These are phyloP conservation scores for Rutidosis leptorrhynchoides DNA, from an alignment of 129 eudicot species.

Conservation along the genomic window DNA sequence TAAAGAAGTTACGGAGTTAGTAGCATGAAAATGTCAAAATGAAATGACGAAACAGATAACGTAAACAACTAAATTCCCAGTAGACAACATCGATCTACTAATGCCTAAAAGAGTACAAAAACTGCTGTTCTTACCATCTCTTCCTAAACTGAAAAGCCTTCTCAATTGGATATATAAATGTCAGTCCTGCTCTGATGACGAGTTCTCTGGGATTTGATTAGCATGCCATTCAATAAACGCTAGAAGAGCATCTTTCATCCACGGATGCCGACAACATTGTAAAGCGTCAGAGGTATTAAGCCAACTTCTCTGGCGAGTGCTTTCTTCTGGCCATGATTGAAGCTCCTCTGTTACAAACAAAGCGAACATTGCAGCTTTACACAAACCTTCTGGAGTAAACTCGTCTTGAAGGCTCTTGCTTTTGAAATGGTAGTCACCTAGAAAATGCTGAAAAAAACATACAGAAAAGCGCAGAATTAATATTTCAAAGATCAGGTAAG, in stretches of 20 bases:
- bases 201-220: too few relatives aligned
- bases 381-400: slow-evolving; percentile 80
- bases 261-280: slow-evolving; percentile 62
- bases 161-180: too few relatives aligned
- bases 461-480: background rate
- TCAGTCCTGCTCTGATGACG: too few relatives aligned
- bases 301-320: slow-evolving; percentile 75
- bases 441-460: slow-evolving; percentile 48
- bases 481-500: too few relatives aligned
- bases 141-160: too few relatives aligned
- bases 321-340: slow-evolving; percentile 82
- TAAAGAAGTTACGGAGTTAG: too few relatives aligned
- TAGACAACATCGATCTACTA: too few relatives aligned
- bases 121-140: too few relatives aligned
- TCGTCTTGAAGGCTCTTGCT: slow-evolving; percentile 94
- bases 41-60: too few relatives aligned
- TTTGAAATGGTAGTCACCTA: slow-evolving; percentile 73
- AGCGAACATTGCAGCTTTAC: slow-evolving; percentile 83
- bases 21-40: too few relatives aligned
- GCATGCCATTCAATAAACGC: slow-evolving; percentile 12
- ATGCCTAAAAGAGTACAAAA: too few relatives aligned
- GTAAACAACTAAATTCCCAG: too few relatives aligned
- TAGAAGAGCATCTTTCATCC: background rate
- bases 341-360: slow-evolving; percentile 75
- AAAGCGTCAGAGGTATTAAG: slow-evolving; percentile 61